Base-by-base conservation (phyloP, 1,139 yeast species). In the Blastobotrys ciferrii region DNA sequence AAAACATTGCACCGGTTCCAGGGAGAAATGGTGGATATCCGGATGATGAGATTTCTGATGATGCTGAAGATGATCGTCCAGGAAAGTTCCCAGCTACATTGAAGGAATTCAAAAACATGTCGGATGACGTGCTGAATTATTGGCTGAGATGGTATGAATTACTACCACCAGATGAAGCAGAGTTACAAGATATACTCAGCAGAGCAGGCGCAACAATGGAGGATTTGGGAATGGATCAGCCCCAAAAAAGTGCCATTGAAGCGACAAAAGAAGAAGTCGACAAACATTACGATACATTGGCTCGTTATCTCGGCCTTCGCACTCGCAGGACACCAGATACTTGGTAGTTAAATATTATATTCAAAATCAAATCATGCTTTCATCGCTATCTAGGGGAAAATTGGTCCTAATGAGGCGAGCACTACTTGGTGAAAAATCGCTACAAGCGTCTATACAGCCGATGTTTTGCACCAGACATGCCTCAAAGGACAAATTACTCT, bases 21-120 rank as follows among this genome's bases (percentile, higher is more conserved):
- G 84, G 83, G 57, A 74, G 79, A 23, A 94, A 87, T 62, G 96
- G 96, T 13, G 88, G 82, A 41, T 73, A 73, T 38, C 87, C 91
- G 1, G 51, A 47, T 13, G 53, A 50, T 25, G 48, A 38, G 12
- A 57, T 56, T 30, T 48, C 48, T 11, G 53, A 51, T 4, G 68
- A 70, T 2, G 69, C 69, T 3, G 68, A 72, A 5, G 38, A n/a
- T 17, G 17, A 33, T 15, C 38, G 38, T 13, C 53, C 69, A 13
- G 52, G 52, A 11, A 46, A 51, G 32, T 84, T 82, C 65, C 97
- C 97, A 3, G 61, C 61, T 12, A 82, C 86, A 0, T 65, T 82
- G 18, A 71, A 64, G 1, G 82, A 79, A 2, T 84, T 86, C 57
- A 66, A 69, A 42, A 64, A 63, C 1, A 64, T 87, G 44, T 57